Evolutionary conservation across 345 rosid species (phyloP).

Genomic region (Dipteronia dyeriana): DNA sequence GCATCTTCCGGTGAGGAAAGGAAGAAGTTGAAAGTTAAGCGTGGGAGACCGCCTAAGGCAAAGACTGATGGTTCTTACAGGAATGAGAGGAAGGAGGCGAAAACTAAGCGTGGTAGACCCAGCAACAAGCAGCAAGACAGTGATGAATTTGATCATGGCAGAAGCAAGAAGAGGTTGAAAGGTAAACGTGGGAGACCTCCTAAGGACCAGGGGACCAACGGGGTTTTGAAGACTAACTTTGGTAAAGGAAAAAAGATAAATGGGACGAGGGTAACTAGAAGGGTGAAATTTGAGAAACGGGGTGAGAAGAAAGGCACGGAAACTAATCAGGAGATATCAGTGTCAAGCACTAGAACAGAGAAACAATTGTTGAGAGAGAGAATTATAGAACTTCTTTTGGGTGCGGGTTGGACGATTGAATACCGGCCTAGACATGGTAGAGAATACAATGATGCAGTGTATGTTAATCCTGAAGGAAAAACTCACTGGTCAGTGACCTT

Average conservation of each 20-base stretch:
- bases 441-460: conserved; percentile 73
- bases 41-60: conserved; percentile 26
- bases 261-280: conserved; percentile 30
- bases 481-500: conserved; percentile 94
- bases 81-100: conserved; percentile 6
- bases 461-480: conserved; percentile 88
- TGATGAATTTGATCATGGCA: conserved; percentile 6
- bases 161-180: conserved; percentile 22
- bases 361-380: conserved; percentile 66
- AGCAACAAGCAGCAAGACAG: conserved; percentile 14
- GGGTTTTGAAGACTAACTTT: conserved; percentile 8
- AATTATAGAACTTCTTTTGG: conserved; percentile 64
- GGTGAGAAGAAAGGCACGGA: conserved; percentile 23
- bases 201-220: conserved; percentile 10
- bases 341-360: conserved; percentile 23
- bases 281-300: conserved; percentile 23
- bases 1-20: conserved; percentile 5
- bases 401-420: conserved; percentile 88
- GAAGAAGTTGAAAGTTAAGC: conserved; percentile 19
- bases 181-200: conserved; percentile 31
- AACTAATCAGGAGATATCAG: conserved; percentile 25
- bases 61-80: conserved; percentile 4
- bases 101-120: conserved; percentile 30
- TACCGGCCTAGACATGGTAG: conserved; percentile 70
- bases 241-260: conserved; percentile 25